phyloP scores from a whole-genome alignment of 805 yeast genomes.

The Candida caryicola region DNA sequence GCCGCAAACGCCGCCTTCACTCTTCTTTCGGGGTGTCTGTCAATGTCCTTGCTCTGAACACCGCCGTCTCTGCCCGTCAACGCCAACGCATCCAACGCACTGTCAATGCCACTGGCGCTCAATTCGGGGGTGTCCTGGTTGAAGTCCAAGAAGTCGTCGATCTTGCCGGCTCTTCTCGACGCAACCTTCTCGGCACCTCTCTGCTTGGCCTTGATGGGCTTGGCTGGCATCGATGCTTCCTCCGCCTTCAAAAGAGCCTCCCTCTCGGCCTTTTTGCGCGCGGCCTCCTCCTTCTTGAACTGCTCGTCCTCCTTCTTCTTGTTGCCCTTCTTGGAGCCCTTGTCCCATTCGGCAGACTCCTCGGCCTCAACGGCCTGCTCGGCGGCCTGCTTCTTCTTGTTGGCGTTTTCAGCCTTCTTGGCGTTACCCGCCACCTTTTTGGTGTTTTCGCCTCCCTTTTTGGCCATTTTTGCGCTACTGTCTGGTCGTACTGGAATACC shows the following conservation, averaged over 20 bases:
- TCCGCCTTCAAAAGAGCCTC: constrained; percentile 64
- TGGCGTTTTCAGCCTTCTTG: constrained; percentile 62
- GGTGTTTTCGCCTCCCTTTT: constrained; percentile 46
- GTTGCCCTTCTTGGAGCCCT: constrained; percentile 66
- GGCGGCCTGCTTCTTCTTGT: constrained; percentile 53
- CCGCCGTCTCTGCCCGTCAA: constrained; percentile 58
- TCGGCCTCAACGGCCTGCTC: constrained; percentile 44
- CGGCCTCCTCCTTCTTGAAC: constrained; percentile 72
- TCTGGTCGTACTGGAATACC: no score
- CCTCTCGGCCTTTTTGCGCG: constrained; percentile 77
- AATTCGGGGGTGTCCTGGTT: constrained; percentile 50
- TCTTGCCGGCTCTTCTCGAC: constrained; percentile 54
- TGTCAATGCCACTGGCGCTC: constrained; percentile 72
- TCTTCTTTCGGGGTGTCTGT: constrained; percentile 86
- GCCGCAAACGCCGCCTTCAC: constrained; percentile 77
- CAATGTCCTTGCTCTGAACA: constrained; percentile 60
- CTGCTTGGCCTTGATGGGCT: constrained; percentile 50
- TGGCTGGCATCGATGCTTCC: constrained; percentile 60
- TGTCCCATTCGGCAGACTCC: constrained; percentile 66
- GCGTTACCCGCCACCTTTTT: constrained; percentile 66
- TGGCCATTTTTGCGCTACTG: constrained; percentile 46
- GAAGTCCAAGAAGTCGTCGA: constrained; percentile 64
- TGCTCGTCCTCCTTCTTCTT: constrained; percentile 68
- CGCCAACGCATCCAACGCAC: constrained; percentile 74
- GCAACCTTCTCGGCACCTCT: constrained; percentile 72